Base-by-base conservation (phyloP, 2,329 filamentous ascomycete genomes). In the Fusarium beomiforme region DNA sequence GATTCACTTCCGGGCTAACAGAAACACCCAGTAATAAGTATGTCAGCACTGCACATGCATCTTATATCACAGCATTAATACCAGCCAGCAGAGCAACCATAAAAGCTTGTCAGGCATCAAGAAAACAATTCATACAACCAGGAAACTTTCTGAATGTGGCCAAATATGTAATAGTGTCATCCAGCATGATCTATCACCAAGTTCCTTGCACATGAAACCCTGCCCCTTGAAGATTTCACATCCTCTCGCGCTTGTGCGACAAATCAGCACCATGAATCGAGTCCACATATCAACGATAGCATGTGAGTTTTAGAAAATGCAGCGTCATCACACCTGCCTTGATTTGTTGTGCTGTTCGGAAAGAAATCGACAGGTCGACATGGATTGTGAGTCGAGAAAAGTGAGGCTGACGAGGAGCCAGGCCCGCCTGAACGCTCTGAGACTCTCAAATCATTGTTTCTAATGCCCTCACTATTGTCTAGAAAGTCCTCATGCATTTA, bases 341-440 rank as follows among this genome's bases (percentile, higher is more conserved):
- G 34, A 67, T 72, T 62, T 53, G 65, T 9, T 43, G 29, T 19
- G 19, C 29, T 24, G 29, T 44, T 13, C 6, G 14, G 36, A 34
- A 24, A 19, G 14, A n/a, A 13, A 29, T 49, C 42, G 46, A 54
- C 46, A 55, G 37, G 50, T 50, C 33, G 39, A 34, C 29, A 58
- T 39, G 43, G 24, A 34, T 42, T 21, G 29, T 21, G 41, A 50
- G 31, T 10, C 10, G 16, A 36, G 33, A 51, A 69, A 67, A 71
- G 55, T 67, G 65, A 70, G 69, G 69, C 69, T 63, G 33, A 56
- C 68, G 41, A 61, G n/a, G 53, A 61, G 24, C 21, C 13, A 47
- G 24, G 37, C 58, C 33, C 54, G 49, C 67, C 51, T 46, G 36
- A 21, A 36, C 24, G 23, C 33, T 33, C 36, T 49, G 21, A 17